Evolutionary conservation across 345 rosid species (phyloP).

Genomic region (Eutrema japonicum): DNA sequence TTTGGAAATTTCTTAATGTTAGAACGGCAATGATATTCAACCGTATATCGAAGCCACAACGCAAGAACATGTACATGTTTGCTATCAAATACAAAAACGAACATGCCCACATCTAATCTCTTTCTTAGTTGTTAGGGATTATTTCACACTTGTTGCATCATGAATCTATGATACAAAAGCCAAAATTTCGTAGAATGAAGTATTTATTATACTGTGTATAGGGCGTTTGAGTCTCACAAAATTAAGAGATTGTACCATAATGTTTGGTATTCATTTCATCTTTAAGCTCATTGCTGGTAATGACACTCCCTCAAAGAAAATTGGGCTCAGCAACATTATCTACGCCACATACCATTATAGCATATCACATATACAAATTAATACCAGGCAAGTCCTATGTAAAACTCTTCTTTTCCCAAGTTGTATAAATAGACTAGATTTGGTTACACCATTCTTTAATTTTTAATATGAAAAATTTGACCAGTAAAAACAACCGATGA

Average conservation of each 20-base stretch:
- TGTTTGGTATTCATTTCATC: not conserved
- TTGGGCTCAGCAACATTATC: conserved; percentile 1
- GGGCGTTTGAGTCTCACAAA: not conserved
- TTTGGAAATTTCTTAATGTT: conserved; percentile 12
- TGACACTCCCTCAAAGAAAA: not conserved
- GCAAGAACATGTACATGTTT: conserved; percentile 30
- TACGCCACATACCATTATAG: not conserved
- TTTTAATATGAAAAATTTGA: not conserved
- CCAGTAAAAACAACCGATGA: not conserved
- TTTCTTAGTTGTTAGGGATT: conserved; percentile 24
- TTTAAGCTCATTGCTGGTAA: not conserved
- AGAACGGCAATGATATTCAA: conserved; percentile 24
- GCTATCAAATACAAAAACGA: not conserved
- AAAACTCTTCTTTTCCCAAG: not conserved
- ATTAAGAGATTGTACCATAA: not conserved
- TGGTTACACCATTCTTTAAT: not conserved
- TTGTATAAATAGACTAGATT: not conserved
- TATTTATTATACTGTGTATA: not conserved
- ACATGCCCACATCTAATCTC: conserved; percentile 35
- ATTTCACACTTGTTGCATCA: conserved; percentile 7
- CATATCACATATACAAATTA: not conserved
- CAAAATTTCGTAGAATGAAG: too few relatives aligned
- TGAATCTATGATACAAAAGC: not conserved
- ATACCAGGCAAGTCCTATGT: not conserved
- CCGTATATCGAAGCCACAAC: conserved; percentile 15